Evolutionary conservation across 164 flowering plant species (phyloP).

Genomic region (Amborella trichopoda): DNA sequence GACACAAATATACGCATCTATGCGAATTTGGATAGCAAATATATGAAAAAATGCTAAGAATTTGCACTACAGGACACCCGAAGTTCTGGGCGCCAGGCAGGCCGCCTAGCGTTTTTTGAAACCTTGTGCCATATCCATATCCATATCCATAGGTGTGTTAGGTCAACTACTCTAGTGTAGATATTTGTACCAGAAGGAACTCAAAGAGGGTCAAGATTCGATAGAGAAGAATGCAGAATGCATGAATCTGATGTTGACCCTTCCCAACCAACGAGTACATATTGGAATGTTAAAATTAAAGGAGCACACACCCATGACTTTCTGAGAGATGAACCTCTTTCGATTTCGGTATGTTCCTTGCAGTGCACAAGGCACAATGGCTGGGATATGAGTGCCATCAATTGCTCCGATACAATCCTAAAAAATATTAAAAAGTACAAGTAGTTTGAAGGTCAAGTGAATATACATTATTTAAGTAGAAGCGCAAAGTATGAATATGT

Average conservation of each 20-base stretch:
- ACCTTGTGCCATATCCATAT: too few relatives aligned
- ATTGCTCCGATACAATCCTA: not conserved
- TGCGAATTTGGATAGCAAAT: too few relatives aligned
- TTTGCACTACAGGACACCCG: too few relatives aligned
- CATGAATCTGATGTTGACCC: not conserved
- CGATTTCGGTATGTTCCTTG: not conserved
- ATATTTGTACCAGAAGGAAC: conserved; percentile 49
- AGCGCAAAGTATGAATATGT: not conserved
- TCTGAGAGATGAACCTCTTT: not conserved
- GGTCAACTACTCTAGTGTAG: not conserved
- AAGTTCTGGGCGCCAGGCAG: too few relatives aligned
- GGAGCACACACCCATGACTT: not conserved
- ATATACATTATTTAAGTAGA: not conserved
- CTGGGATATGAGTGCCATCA: not conserved
- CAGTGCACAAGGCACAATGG: not conserved
- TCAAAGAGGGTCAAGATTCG: conserved; percentile 59
- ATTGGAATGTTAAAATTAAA: not conserved
- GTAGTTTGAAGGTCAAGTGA: not conserved
- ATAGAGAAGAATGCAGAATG: too few relatives aligned
- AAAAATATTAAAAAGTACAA: too few relatives aligned
- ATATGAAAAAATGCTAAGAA: too few relatives aligned
- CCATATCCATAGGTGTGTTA: too few relatives aligned
- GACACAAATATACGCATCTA: too few relatives aligned
- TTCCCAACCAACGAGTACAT: not conserved
- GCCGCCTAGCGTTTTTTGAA: too few relatives aligned